These are phyloP conservation scores for Monilinia vaccinii-corymbosi DNA, from an alignment of 2,329 filamentous ascomycete species.

Conservation along the genomic window DNA sequence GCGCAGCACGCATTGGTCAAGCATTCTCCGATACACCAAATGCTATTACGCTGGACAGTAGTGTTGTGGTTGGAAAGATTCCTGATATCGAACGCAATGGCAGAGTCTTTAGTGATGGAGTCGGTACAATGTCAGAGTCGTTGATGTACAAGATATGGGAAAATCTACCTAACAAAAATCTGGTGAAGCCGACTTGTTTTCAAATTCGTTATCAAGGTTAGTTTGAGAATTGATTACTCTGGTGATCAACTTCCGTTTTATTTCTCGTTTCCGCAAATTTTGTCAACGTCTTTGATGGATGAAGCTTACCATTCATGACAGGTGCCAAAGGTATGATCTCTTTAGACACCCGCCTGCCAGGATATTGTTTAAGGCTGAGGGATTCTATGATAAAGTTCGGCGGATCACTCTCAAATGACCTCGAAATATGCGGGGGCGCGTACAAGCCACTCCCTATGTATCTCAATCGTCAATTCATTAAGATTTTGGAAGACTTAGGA, in stretches of 20 bases:
- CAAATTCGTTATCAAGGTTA: constrained; percentile 63
- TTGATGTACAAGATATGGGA: constrained; percentile 53
- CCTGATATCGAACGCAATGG: constrained; percentile 44
- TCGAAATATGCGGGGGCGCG: constrained; percentile 66
- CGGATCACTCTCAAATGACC: constrained; percentile 41
- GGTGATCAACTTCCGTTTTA: not conserved
- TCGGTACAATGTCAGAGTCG: constrained; percentile 59
- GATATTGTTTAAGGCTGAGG: constrained; percentile 52
- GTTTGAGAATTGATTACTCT: not conserved
- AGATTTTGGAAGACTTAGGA: constrained; percentile 73
- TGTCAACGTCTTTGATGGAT: not conserved
- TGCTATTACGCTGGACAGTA: constrained; percentile 41
- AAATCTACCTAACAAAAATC: constrained; percentile 37
- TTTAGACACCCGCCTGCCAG: constrained; percentile 51
- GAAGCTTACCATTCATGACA: constrained; percentile 15
- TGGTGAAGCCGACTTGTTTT: constrained; percentile 51
- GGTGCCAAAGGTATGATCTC: constrained; percentile 72
- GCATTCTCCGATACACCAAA: constrained; percentile 69
- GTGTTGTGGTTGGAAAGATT: constrained; percentile 31
- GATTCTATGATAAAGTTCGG: constrained; percentile 74
- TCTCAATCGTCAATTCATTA: constrained; percentile 74
- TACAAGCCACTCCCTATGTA: constrained; percentile 58
- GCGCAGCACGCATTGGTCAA: constrained; percentile 50
- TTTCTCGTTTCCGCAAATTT: no score
- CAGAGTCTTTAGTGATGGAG: constrained; percentile 69